Evolutionary conservation across 441 rosid genomes (phyloP), one percentile per base, ranked within the genome.

Genomic region (Geranium incanum): DNA sequence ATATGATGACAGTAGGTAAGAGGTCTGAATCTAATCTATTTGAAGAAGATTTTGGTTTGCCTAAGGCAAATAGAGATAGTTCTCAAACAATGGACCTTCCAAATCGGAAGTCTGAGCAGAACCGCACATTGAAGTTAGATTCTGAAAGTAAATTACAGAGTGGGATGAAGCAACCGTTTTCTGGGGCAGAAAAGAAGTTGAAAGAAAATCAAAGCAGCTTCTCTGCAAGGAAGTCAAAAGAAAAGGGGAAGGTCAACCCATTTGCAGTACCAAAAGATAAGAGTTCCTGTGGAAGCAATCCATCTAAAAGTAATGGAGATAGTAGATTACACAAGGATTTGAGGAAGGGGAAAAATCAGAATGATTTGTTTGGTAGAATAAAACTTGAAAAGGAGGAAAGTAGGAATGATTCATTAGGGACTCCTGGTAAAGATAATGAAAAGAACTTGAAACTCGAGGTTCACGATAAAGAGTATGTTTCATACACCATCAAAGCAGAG

Each of bases 231-330:
- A 28, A 33, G 36, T 23, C 66, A 63, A 63, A 63, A 1, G 66
- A 63, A 63, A 28, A 13, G 11, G 66, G 1, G 66, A 63, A 63
- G 66, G 37, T 23, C 66, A 28, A 36, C n/a, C 28, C 38, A 28
- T 23, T 63, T 63, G 66, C 66, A 63, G 66, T 21, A 23, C 66
- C 66, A 63, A 63, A 63, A 63, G 66, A 18, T 23, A 63, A 63
- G 66, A 23, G 38, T 23, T n/a, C 66, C 28, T 11, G n/a, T 21
- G 66, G 66, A 63, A 63, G 66, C 66, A 33, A 63, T 63, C 66
- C 66, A 63, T 63, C 37, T 63, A 63, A 23, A 63, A 28, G 66
- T 63, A 63, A 63, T 21, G 66, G 66, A 63, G 66, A 23, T 9
- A 36, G 66, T 36, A 63, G 66, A 63, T 63, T 63, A 6, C 66